Conservation (phyloP, 768 basidiomycete genomes). For the Boletus subparvulus region DNA sequence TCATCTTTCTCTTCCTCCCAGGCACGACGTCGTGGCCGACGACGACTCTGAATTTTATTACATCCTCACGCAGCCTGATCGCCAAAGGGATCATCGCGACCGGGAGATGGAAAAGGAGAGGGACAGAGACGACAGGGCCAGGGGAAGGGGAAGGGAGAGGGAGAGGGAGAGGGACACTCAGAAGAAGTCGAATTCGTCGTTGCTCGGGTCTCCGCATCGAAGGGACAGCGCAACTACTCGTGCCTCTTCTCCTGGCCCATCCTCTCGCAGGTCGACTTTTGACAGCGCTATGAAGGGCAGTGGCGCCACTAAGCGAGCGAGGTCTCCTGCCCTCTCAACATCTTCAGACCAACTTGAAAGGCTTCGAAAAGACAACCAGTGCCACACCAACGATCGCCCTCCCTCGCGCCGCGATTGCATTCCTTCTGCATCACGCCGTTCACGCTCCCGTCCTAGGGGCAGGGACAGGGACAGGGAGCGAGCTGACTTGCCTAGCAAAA, state of each 20-base stretch:
- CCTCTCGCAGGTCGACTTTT: constrained; percentile 16
- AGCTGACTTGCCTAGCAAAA: not conserved
- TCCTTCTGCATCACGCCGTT: constrained; percentile 3
- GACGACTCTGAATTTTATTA: constrained; percentile 25
- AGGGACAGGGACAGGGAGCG: constrained; percentile 5
- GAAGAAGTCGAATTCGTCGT: constrained; percentile 10
- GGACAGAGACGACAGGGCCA: not conserved
- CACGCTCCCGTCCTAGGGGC: constrained; percentile 15
- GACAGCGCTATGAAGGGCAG: constrained; percentile 6
- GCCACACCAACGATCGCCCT: not conserved
- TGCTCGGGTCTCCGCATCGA: constrained; percentile 14
- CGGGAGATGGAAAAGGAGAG: constrained; percentile 9
- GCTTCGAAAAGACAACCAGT: constrained; percentile 17
- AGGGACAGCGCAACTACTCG: constrained; percentile 13
- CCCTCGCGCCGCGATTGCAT: constrained; percentile 8
- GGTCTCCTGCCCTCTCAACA: constrained; percentile 27
- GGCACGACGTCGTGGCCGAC: constrained; percentile 18
- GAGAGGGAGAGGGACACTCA: not conserved
- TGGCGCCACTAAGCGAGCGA: constrained; percentile 10
- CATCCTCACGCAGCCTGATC: constrained; percentile 10
- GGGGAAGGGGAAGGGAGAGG: not conserved
- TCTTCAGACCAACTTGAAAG: constrained; percentile 28
- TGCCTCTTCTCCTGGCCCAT: constrained; percentile 9
- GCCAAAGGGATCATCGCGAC: constrained; percentile 6
- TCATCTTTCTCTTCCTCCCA: constrained; percentile 26